Evolutionary conservation across 2,329 filamentous ascomycete genomes (phyloP).

Genomic region (Graphium sp.): DNA sequence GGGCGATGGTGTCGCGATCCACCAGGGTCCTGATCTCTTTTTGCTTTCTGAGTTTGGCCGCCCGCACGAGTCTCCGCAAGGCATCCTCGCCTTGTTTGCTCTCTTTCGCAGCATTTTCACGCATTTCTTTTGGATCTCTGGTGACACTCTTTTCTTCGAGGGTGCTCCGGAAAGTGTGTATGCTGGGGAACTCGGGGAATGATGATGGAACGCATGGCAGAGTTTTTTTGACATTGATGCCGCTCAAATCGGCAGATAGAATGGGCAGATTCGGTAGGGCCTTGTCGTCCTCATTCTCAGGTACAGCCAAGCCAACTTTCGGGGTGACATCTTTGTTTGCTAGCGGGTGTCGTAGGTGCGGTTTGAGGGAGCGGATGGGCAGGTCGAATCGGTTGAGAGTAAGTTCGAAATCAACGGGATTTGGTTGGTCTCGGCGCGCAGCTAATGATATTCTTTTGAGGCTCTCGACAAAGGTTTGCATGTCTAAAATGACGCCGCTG

Average conservation of each 20-base stretch:
- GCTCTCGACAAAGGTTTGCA: slow-evolving; percentile 28
- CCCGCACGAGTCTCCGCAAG: slow-evolving; percentile 38
- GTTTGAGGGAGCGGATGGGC: slow-evolving; percentile 29
- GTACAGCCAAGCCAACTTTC: too few relatives aligned
- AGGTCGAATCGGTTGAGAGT: slow-evolving; percentile 34
- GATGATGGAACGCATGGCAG: slow-evolving; percentile 38
- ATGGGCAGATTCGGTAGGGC: slow-evolving; percentile 22
- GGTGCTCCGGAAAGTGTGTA: slow-evolving; percentile 46
- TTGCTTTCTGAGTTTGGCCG: slow-evolving; percentile 46
- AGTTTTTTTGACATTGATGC: slow-evolving; percentile 35
- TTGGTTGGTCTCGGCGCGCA: slow-evolving; percentile 32
- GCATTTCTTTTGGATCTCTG: slow-evolving; percentile 37
- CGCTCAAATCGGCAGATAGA: slow-evolving; percentile 38
- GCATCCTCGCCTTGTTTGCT: slow-evolving; percentile 47
- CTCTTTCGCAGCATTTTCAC: slow-evolving; percentile 40
- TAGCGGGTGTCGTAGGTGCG: slow-evolving; percentile 38
- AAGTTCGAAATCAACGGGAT: slow-evolving; percentile 40
- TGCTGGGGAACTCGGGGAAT: slow-evolving; percentile 46
- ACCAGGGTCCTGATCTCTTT: slow-evolving; percentile 44
- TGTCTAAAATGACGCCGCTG: slow-evolving; percentile 23
- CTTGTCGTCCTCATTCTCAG: too few relatives aligned
- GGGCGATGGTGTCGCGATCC: slow-evolving; percentile 30
- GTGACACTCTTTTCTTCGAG: slow-evolving; percentile 21
- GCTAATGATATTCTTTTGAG: slow-evolving; percentile 27
- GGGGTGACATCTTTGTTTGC: slow-evolving; percentile 19